Conservation (phyloP, 2,329 filamentous ascomycete genomes). For the Trichoderma pleuroti region DNA sequence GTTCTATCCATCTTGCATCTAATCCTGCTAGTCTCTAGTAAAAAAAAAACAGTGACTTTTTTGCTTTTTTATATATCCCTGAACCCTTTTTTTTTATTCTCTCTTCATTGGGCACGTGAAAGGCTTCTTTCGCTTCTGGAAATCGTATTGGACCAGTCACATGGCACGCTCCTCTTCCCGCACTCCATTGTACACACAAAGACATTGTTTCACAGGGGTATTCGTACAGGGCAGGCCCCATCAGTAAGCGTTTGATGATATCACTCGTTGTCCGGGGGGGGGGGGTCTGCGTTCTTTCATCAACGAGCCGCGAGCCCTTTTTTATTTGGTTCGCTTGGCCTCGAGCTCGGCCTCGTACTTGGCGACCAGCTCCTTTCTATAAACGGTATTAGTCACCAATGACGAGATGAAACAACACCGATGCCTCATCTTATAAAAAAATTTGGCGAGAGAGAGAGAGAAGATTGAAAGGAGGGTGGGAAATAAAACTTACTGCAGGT, state of each 20-base stretch:
- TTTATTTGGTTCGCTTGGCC: conserved; percentile 52
- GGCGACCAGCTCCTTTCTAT: conserved; percentile 55
- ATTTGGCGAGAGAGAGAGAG: not conserved
- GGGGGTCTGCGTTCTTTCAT: not conserved
- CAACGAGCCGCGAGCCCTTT: conserved; percentile 14
- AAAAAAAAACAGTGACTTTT: not conserved
- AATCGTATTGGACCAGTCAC: not conserved
- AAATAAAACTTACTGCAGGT: conserved; percentile 78
- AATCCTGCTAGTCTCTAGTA: not conserved
- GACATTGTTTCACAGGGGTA: conserved; percentile 5
- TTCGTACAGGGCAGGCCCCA: conserved; percentile 5
- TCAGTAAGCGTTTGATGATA: not conserved
- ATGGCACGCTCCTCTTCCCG: not conserved
- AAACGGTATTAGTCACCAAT: conserved; percentile 13
- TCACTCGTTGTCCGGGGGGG: not conserved
- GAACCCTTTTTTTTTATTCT: not conserved
- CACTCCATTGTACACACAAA: not conserved
- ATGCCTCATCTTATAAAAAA: not conserved
- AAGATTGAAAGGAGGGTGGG: not conserved
- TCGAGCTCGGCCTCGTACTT: conserved; percentile 59
- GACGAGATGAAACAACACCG: not conserved
- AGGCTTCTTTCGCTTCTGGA: not conserved
- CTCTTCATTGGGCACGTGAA: not conserved
- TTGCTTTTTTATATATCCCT: conserved; percentile 16
- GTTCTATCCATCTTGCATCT: conserved; percentile 15